Evolutionary conservation across 768 basidiomycete genomes (phyloP), one percentile per base, ranked within the genome.

Genomic region (Suillus plorans): DNA sequence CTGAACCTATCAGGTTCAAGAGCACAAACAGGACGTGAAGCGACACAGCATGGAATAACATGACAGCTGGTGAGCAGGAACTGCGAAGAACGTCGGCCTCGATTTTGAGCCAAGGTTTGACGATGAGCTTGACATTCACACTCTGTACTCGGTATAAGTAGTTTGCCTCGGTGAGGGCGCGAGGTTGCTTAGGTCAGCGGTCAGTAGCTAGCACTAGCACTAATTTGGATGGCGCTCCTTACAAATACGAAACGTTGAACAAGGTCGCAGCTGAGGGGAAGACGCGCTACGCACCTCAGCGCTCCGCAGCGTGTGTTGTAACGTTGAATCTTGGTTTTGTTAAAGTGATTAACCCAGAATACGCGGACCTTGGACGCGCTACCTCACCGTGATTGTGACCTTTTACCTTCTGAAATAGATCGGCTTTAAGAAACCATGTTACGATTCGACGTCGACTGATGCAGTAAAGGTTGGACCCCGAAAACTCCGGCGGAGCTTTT

Each of bases 21-120:
- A 63, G 41, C 25, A 70, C 14, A 5, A 64, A 61, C 22, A 70
- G 20, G 31, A 67, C 18, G 22, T 16, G 10, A 37, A 68, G 22
- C 28, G 28, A 42, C 58, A 67, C 20, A 22, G 8, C 36, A 18
- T 57, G 59, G 44, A 64, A 64, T 36, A 61, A n/a, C 74, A 75
- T 77, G 60, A 41, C 13, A 37, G 49, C 7, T 50, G 52, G 50
- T 34, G 20, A 39, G 57, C 22, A 57, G 63, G 34, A 31, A 45
- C 28, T 45, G 53, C 44, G 34, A 63, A 58, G 39, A 66, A 25
- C 28, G 25, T 45, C 41, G 39, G 34, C 34, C 57, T 64, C 45
- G 62, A 68, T 67, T 61, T 39, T 60, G 65, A 69, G 66, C 61
- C 61, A 65, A 45, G 65, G 28, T 52, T 60, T 55, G 61, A 44